Conservation (phyloP, 768 basidiomycete genomes). For the Hydnomerulius pinastri region DNA sequence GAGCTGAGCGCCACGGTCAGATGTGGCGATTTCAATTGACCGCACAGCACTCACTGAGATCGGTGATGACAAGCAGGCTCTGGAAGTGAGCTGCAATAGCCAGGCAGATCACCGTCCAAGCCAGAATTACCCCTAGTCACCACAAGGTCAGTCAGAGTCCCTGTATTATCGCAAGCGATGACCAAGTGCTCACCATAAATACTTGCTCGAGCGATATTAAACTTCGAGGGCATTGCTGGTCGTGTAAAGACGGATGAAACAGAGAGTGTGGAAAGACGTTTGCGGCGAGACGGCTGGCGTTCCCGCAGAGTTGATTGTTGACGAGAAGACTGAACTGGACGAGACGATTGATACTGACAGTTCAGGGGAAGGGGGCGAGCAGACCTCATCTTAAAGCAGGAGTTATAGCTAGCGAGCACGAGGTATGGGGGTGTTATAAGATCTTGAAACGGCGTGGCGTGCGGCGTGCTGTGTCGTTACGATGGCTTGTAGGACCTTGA, state of each 20-base stretch:
- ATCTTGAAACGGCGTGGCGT: constrained; percentile 31
- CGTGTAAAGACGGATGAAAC: constrained; percentile 32
- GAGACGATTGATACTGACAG: constrained; percentile 27
- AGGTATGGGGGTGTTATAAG: constrained; percentile 27
- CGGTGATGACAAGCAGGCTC: constrained; percentile 66
- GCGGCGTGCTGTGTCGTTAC: constrained; percentile 22
- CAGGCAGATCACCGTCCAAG: constrained; percentile 78
- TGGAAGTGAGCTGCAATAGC: constrained; percentile 82
- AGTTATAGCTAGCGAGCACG: constrained; percentile 26
- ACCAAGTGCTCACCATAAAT: constrained; percentile 58
- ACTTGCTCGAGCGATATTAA: constrained; percentile 67
- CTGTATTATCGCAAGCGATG: background rate
- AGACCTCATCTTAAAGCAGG: constrained; percentile 30
- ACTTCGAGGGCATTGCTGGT: constrained; percentile 64
- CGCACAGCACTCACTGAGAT: constrained; percentile 63
- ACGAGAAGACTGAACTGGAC: constrained; percentile 17
- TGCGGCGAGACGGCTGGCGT: constrained; percentile 35
- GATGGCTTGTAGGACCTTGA: constrained; percentile 11
- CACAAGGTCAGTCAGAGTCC: constrained; percentile 7
- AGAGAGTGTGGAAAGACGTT: constrained; percentile 34
- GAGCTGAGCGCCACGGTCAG: constrained; percentile 49
- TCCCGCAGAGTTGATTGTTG: constrained; percentile 19
- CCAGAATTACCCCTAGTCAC: constrained; percentile 56
- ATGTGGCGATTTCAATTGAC: background rate
- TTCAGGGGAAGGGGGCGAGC: constrained; percentile 24